These are phyloP conservation scores for Fusarium camptoceras DNA, from an alignment of 2,329 filamentous ascomycete species.

Conservation along the genomic window DNA sequence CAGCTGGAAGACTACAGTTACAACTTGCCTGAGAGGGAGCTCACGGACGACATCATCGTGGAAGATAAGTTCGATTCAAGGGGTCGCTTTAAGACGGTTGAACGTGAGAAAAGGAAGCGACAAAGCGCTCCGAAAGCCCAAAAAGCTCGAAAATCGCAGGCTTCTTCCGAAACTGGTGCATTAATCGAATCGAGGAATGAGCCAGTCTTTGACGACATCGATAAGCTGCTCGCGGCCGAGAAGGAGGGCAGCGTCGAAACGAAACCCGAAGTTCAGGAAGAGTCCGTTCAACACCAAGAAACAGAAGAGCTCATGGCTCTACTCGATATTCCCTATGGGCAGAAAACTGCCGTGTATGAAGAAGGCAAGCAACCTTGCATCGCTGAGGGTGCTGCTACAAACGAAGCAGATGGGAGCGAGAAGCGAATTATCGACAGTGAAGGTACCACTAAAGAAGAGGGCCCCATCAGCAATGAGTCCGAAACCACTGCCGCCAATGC, in stretches of 20 bases:
- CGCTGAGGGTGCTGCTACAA: not conserved
- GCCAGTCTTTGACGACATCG: constrained; percentile 13
- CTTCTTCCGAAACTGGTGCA: not conserved
- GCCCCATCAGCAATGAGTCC: not conserved
- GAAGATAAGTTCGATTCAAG: constrained; percentile 28
- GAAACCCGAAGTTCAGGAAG: not conserved
- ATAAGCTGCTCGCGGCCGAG: not conserved
- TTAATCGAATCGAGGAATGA: not conserved
- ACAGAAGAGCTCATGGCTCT: constrained; percentile 7
- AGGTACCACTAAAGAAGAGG: not conserved
- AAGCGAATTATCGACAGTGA: not conserved
- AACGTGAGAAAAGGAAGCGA: not conserved
- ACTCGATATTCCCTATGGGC: not conserved
- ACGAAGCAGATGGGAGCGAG: not conserved
- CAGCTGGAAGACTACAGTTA: constrained; percentile 46
- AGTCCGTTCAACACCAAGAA: not conserved
- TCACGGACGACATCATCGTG: constrained; percentile 43
- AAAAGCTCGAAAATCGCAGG: not conserved
- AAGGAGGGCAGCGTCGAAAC: not conserved
- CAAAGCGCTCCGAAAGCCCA: not conserved
- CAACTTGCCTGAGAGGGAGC: constrained; percentile 44
- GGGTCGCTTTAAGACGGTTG: constrained; percentile 20
- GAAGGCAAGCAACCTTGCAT: not conserved
- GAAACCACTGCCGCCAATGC: not conserved
- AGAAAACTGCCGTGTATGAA: not conserved